phyloP scores from a whole-genome alignment of 306 rosid species.

The Hippophae rhamnoides region DNA sequence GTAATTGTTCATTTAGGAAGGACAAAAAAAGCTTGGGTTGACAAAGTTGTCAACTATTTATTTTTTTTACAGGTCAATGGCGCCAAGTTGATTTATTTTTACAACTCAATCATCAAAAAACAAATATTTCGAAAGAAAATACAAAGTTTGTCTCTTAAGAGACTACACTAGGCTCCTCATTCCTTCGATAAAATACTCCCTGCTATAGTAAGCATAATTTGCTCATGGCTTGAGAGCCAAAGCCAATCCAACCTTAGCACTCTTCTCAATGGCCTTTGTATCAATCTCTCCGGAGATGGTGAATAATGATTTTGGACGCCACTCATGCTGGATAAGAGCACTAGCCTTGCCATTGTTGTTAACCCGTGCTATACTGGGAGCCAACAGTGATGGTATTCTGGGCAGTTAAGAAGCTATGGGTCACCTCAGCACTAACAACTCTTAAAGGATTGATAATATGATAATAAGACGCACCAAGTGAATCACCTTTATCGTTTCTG shows the following conservation, averaged over 20 bases:
- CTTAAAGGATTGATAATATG: conserved; percentile 53
- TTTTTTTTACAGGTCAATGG: conserved; percentile 8
- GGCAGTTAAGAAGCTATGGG: conserved; percentile 53
- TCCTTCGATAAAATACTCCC: conserved; percentile 28
- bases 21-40: not conserved
- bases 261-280: conserved; percentile 77
- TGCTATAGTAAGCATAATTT: conserved; percentile 18
- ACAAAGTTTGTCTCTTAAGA: conserved; percentile 19
- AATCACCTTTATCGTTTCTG: conserved; percentile 75
- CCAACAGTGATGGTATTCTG: conserved; percentile 75
- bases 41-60: not conserved
- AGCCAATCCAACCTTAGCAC: conserved; percentile 73
- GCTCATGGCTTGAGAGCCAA: conserved; percentile 78
- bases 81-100: conserved; percentile 29
- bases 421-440: conserved; percentile 74
- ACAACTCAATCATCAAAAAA: conserved; percentile 16
- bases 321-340: conserved; percentile 88
- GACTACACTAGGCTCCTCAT: conserved; percentile 30
- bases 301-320: conserved; percentile 89
- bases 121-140: conserved; percentile 8
- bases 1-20: too few species aligned
- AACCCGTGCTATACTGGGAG: conserved; percentile 60
- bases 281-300: conserved; percentile 89
- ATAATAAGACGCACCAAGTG: conserved; percentile 68
- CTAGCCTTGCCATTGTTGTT: conserved; percentile 65